Conservation (phyloP, 1,139 yeast species). For the Debaryomycetaceae sp. region DNA sequence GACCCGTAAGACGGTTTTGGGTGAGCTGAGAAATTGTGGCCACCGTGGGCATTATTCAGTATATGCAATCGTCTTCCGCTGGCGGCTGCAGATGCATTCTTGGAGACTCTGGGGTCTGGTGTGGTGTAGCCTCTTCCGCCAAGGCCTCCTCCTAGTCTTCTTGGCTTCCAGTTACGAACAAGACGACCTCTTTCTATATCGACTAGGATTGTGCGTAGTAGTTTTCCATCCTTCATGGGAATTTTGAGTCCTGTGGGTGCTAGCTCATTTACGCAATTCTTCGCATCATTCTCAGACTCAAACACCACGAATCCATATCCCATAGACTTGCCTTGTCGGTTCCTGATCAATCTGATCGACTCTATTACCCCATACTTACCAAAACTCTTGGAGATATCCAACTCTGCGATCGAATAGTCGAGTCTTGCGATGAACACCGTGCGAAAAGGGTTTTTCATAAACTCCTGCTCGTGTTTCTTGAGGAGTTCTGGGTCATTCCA, state of each 20-base stretch:
- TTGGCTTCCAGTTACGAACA: constrained; percentile 75
- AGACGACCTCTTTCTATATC: constrained; percentile 85
- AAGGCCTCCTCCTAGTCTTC: constrained; percentile 65
- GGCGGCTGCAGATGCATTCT: constrained; percentile 56
- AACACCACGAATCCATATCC: constrained; percentile 88
- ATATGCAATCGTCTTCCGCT: constrained; percentile 30
- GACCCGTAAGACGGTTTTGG: neutral
- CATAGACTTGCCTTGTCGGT: constrained; percentile 51
- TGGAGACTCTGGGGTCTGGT: constrained; percentile 36
- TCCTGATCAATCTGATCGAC: constrained; percentile 62
- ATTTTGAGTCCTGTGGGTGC: constrained; percentile 50
- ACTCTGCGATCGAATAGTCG: constrained; percentile 62
- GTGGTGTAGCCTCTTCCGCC: constrained; percentile 57
- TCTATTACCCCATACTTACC: constrained; percentile 69
- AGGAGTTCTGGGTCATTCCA: constrained; percentile 53
- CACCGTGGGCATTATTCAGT: constrained; percentile 7
- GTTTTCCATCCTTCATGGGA: constrained; percentile 9
- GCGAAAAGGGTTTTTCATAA: constrained; percentile 64
- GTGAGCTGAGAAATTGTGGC: constrained; percentile 5
- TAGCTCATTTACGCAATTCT: constrained; percentile 53
- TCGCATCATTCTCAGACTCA: constrained; percentile 56
- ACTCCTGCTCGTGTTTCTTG: constrained; percentile 49
- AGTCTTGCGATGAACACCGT: constrained; percentile 79
- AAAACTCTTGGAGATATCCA: constrained; percentile 64
- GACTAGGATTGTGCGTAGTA: constrained; percentile 53